Evolutionary conservation across 306 rosid genomes (phyloP), one percentile per base, ranked within the genome.

Genomic region (Morella rubra): DNA sequence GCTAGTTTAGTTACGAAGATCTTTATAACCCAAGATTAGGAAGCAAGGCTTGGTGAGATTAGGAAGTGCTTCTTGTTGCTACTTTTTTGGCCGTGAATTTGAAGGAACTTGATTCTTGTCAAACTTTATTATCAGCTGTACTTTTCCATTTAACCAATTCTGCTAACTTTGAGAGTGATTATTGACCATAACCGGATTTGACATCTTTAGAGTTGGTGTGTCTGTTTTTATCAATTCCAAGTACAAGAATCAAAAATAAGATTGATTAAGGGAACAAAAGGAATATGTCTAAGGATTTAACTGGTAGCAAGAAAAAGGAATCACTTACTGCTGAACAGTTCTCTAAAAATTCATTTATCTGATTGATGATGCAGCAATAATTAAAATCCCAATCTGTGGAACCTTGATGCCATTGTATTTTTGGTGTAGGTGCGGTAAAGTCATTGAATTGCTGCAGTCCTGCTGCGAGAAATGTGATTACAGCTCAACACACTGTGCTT

Each of bases 401-500:
- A 8, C 45, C 14, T 19, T 78, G 76, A 46, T 78, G 72, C 71
- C 18, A 42, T 61, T 73, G 51, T 73, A 32, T 13, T 78, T 60
- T 24, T 60, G 55, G 74, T 42, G 50, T 79, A 94, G 97, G 90
- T 95, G 97, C 81, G 74, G 77, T 50, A 86, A 55, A 81, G 93
- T 81, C 20, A 92, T 89, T 85, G 88, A 90, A 73, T 71, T 84
- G 83, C 87, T 92, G 71, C 93, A 92, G 56, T 77, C 78, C 19
- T 95, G 97, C 75, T 95, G 99, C 75, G 87, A 89, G 86, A 91
- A 85, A 77, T 86, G 93, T 54, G 52, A 88, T 44, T 80, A 90
- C 81, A 87, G 88, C 41, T 92, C 97, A 53, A 92, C 96, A 15
- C 99, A 95, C 81, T 95, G 97, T 74, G 98, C 87, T 85, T 95